A percentile compares a stretch with the other conserved stretches of the same genome.
Evolutionary conservation across 345 rosid genomes (phyloP).

Genomic region (Triadica sebifera): DNA sequence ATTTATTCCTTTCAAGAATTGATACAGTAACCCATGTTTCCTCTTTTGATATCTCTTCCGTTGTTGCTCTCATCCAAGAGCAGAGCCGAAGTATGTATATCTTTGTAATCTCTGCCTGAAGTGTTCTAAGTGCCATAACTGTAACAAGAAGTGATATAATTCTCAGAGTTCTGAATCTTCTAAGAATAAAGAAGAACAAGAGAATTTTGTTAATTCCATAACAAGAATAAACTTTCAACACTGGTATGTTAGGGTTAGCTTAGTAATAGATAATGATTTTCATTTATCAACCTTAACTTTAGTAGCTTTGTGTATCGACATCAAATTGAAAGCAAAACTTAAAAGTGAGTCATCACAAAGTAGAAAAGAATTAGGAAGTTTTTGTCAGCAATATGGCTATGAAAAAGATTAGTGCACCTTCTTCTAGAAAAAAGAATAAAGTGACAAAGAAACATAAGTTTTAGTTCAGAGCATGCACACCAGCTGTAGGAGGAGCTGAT

Average conservation of each 20-base stretch:
- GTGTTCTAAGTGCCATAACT: slow-evolving; percentile 66
- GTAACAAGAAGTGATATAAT: slow-evolving; percentile 32
- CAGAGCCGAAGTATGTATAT: slow-evolving; percentile 82
- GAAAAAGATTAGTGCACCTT: too few relatives aligned
- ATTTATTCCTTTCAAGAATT: slow-evolving; percentile 85
- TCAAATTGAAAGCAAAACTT: too few relatives aligned
- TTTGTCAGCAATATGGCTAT: too few relatives aligned
- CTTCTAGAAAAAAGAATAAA: neutral
- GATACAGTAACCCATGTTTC: slow-evolving; percentile 91
- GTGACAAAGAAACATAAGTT: slow-evolving; percentile 20
- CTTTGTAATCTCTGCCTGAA: slow-evolving; percentile 78
- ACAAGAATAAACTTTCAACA: too few relatives aligned
- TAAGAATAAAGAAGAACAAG: too few relatives aligned
- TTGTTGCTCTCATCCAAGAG: slow-evolving; percentile 88
- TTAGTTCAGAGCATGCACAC: slow-evolving; percentile 40
- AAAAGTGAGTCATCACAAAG: too few relatives aligned
- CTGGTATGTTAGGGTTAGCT: too few relatives aligned
- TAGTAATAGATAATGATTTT: too few relatives aligned
- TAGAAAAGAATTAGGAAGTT: too few relatives aligned
- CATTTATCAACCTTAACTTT: too few relatives aligned
- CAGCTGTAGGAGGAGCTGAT: slow-evolving; percentile 79
- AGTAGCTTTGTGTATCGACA: too few relatives aligned
- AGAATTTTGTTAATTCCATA: too few relatives aligned
- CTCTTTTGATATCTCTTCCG: slow-evolving; percentile 69
- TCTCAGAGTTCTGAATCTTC: slow-evolving; percentile 17